A percentile compares a stretch with the other conserved stretches of the same genome.
phyloP scores from a whole-genome alignment of 2,329 filamentous ascomycete genomes.

The Cadophora luteo-olivacea region DNA sequence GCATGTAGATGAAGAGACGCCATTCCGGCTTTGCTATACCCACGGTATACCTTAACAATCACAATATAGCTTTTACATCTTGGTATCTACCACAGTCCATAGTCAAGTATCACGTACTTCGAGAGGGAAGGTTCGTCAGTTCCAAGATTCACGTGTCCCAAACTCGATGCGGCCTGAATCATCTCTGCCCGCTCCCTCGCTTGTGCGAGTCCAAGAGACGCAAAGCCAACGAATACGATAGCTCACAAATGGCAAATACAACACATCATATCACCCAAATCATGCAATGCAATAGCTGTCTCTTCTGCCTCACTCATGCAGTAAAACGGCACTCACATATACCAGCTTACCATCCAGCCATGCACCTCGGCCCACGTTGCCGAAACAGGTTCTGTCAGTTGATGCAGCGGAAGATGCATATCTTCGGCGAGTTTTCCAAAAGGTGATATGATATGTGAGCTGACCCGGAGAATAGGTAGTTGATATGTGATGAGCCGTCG shows the following conservation, averaged over 20 bases:
- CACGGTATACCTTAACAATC: no score
- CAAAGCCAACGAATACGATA: slow-evolving; percentile 11
- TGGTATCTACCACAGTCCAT: no score
- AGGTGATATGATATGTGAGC: not conserved
- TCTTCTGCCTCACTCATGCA: not conserved
- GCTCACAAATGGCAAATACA: slow-evolving; percentile 6
- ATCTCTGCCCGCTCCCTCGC: not conserved
- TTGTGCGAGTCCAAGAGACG: not conserved
- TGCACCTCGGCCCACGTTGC: slow-evolving; percentile 11
- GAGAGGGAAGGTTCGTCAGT: no score
- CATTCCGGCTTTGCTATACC: no score
- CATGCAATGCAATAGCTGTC: not conserved
- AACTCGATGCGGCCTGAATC: slow-evolving; percentile 1
- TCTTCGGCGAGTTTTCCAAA: not conserved
- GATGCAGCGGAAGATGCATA: not conserved
- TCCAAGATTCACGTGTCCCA: not conserved
- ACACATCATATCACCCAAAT: not conserved
- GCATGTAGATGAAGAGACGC: no score
- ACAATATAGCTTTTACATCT: no score
- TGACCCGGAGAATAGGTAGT: not conserved
- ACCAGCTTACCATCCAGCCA: not conserved
- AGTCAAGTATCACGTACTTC: no score
- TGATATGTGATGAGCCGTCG: not conserved
- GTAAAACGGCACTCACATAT: slow-evolving; percentile 1
- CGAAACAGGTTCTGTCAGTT: slow-evolving; percentile 4